These are phyloP conservation scores for Phylloporus arenicola DNA, from an alignment of 768 basidiomycete species.

Conservation along the genomic window DNA sequence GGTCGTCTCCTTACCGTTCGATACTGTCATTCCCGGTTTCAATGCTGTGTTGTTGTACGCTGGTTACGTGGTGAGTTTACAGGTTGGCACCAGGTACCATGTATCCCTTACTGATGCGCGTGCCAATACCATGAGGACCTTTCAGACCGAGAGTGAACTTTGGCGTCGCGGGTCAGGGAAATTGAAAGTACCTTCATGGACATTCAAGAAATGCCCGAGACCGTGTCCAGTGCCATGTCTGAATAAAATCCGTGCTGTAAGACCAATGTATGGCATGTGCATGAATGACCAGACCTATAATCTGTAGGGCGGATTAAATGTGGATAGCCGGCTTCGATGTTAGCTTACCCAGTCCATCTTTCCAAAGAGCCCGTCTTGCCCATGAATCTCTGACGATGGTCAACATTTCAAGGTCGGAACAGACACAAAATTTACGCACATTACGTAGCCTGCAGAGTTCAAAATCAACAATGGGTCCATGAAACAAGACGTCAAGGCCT, in stretches of 20 bases:
- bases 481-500: constrained; percentile 10
- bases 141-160: constrained; percentile 5
- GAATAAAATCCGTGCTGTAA: constrained; percentile 5
- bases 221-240: constrained; percentile 95
- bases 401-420: neutral
- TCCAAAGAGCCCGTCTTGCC: constrained; percentile 76
- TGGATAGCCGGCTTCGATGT: neutral
- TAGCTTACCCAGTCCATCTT: constrained; percentile 73
- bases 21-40: constrained; percentile 84
- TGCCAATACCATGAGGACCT: constrained; percentile 56
- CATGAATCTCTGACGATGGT: constrained; percentile 59
- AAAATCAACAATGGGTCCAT: neutral
- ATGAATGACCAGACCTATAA: constrained; percentile 41
- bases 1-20: constrained; percentile 50
- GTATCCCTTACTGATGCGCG: constrained; percentile 30
- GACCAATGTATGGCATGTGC: neutral
- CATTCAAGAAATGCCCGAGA: constrained; percentile 90
- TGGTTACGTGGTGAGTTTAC: constrained; percentile 19
- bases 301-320: constrained; percentile 32
- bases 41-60: constrained; percentile 67
- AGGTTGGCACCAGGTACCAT: neutral
- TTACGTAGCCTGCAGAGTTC: constrained; percentile 42
- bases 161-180: too few species aligned
- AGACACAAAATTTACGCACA: constrained; percentile 35
- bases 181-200: constrained; percentile 61